Evolutionary conservation across 139 green algal species (phyloP).

Genomic region (Tetradesmus lagerheimii): DNA sequence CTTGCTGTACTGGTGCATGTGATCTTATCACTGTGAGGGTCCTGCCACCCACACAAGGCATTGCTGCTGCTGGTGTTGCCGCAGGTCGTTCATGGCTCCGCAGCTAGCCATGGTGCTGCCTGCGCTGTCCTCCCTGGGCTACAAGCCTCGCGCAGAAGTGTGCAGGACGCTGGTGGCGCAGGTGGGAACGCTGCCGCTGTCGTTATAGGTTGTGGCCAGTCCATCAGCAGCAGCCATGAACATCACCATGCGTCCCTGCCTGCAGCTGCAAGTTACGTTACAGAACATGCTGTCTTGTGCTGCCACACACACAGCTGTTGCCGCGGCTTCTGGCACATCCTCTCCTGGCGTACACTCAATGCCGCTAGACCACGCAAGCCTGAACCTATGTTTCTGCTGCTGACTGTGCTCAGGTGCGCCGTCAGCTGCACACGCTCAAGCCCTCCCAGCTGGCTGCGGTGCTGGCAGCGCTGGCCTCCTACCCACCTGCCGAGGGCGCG

Average conservation of each 20-base stretch:
- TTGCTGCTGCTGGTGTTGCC: neutral
- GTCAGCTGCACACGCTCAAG: conserved; percentile 36
- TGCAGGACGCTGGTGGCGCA: conserved; percentile 38
- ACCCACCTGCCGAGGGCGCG: neutral
- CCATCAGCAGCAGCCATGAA: neutral
- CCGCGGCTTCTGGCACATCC: too few species aligned
- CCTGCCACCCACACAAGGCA: neutral
- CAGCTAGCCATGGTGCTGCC: conserved; percentile 38
- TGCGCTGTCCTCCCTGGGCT: conserved; percentile 35
- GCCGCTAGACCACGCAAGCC: neutral
- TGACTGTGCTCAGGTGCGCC: conserved; percentile 1
- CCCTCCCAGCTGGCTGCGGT: conserved; percentile 20
- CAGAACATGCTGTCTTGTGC: neutral
- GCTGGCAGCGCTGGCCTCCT: conserved; percentile 10
- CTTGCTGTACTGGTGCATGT: neutral
- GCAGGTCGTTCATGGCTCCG: conserved; percentile 25
- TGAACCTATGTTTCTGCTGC: neutral
- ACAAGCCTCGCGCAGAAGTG: conserved; percentile 33
- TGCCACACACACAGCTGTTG: too few species aligned
- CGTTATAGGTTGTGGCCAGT: neutral
- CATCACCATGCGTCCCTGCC: neutral
- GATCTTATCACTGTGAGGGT: too few species aligned
- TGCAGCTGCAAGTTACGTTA: neutral
- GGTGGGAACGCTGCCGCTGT: neutral
- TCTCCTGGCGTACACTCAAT: neutral